Conservation (phyloP, 2,329 filamentous ascomycete genomes). For the Boeremia lycopersici region DNA sequence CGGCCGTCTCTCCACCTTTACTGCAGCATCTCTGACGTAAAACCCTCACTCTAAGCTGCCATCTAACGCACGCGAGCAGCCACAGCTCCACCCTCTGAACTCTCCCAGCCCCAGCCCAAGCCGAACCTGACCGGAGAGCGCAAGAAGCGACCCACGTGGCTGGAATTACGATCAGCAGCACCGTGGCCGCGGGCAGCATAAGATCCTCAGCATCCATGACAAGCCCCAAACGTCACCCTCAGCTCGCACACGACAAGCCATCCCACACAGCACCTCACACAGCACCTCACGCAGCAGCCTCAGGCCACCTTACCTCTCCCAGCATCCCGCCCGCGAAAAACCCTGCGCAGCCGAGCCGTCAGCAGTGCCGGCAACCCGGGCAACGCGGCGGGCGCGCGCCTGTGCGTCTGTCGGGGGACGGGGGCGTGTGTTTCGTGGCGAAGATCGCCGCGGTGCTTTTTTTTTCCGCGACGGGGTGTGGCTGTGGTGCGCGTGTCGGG, state of each 20-base stretch:
- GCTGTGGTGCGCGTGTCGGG: conserved; percentile 5
- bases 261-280: conserved; percentile 2
- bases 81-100: not conserved
- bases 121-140: conserved; percentile 3
- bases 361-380: not conserved
- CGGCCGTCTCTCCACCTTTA: not conserved
- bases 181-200: conserved; percentile 3
- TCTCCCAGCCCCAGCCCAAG: not conserved
- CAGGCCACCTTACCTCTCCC: too few relatives aligned
- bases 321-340: too few relatives aligned
- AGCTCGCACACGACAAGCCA: not conserved
- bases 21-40: not conserved
- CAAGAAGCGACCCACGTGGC: conserved; percentile 9
- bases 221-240: conserved; percentile 1
- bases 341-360: too few relatives aligned
- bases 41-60: not conserved
- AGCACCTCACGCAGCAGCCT: not conserved
- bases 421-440: conserved; percentile 1
- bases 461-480: not conserved
- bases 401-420: not conserved
- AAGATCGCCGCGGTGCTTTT: not conserved
- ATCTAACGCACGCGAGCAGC: not conserved
- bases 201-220: conserved; percentile 8
- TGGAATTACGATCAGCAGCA: conserved; percentile 10
- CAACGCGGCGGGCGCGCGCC: not conserved